These are phyloP conservation scores for Fusarium anthophilum DNA, from an alignment of 2,329 filamentous ascomycete species.

Conservation along the genomic window DNA sequence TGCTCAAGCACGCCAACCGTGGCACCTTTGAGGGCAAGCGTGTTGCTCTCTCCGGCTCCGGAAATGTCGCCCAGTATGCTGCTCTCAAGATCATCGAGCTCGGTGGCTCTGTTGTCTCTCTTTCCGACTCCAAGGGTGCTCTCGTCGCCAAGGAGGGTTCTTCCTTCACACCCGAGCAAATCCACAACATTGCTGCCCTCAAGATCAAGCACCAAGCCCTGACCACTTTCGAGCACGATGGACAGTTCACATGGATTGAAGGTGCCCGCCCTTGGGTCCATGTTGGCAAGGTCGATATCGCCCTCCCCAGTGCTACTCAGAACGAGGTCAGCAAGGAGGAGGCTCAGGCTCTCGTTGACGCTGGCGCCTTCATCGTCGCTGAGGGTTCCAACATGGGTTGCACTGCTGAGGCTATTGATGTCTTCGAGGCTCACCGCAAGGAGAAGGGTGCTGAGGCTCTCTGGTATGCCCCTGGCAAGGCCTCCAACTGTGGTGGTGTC, in stretches of 20 bases:
- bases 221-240: conserved; percentile 72
- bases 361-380: conserved; percentile 85
- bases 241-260: conserved; percentile 84
- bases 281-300: conserved; percentile 89
- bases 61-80: conserved; percentile 97
- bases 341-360: conserved; percentile 80
- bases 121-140: conserved; percentile 90
- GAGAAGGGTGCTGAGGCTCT: conserved; percentile 75
- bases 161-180: conserved; percentile 80
- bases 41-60: conserved; percentile 94
- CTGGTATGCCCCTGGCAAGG: conserved; percentile 98
- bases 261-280: conserved; percentile 92
- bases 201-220: conserved; percentile 90
- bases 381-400: conserved; percentile 99
- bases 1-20: conserved; percentile 90
- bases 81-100: conserved; percentile 97
- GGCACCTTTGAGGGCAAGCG: conserved; percentile 90
- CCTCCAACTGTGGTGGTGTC: conserved; percentile 96
- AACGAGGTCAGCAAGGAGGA: conserved; percentile 96
- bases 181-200: conserved; percentile 81
- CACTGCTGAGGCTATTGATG: conserved; percentile 92
- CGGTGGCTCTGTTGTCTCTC: conserved; percentile 88
- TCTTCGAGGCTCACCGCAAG: conserved; percentile 83
- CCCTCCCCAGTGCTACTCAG: conserved; percentile 92
- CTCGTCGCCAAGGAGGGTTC: conserved; percentile 77